Evolutionary conservation across 176 grass and related monocot species (phyloP), one percentile per base, ranked within the genome.

Genomic region (Luzula sylvatica): DNA sequence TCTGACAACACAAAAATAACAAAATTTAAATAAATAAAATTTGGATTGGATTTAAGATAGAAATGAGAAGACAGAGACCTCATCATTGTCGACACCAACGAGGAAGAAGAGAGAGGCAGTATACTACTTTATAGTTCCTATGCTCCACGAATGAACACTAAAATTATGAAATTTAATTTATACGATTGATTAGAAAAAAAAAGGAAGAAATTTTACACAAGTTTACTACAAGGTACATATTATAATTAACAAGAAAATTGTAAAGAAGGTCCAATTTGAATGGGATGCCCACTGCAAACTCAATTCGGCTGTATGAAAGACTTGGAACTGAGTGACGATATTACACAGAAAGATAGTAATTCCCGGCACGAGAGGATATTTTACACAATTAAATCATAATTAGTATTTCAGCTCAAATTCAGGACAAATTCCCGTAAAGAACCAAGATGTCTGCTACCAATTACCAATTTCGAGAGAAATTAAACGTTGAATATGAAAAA

Each of bases 71-170:
- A 21, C 2, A 51, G 17, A 13, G 53, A 95, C 92, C 81, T 96
- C 92, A 65, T 96, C 81, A 25, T 89, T 96, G 77, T 96, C 92
- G 11, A 96, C 77, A 32, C 90, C 92, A 18, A 96, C 90, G 18
- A 96, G 68, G 80, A 96, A 96, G 63, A 96, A 96, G 15, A 96
- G 90, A 23, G 90, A 96, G 4, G 90, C 90, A 46, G 74, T 96
- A 96, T 7, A 96, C 90, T 12, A 86, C 70, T 67, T 96, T 96
- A 62, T 96, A 96, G 65, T 96, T 96, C 30, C 90, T 71, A 68
- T 96, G 90, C 77, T 96, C 90, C 49, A 96, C 90, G 52, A 96
- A 96, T 21, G 90, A 96, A 56, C 90, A 96, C 90, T 96, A 81
- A 56, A 57, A 35, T 46, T 41, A 14, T 14, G 73, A 1, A 70